phyloP scores from a whole-genome alignment of 1,284 basidiomycete species.

The Heterobasidion irregulare region DNA sequence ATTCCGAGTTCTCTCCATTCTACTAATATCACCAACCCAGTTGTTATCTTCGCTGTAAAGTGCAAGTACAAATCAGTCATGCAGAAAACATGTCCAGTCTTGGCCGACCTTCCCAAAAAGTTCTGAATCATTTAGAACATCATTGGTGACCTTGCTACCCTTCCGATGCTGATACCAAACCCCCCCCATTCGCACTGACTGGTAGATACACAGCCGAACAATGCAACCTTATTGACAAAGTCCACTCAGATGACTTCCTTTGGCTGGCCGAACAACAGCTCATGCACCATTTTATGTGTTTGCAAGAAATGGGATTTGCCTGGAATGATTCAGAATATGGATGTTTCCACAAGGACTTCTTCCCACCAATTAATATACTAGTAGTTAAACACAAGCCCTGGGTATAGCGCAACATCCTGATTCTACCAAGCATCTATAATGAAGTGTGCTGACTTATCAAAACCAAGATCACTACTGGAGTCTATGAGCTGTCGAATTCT shows the following conservation, averaged over 20 bases:
- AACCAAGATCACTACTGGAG: neutral
- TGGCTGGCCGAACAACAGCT: too few species aligned
- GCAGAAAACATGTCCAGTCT: neutral
- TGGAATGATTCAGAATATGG: neutral
- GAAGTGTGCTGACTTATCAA: neutral
- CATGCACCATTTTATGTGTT: neutral
- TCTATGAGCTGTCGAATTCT: neutral
- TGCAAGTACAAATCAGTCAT: neutral
- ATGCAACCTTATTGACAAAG: neutral
- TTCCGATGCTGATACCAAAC: neutral
- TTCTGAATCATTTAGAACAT: neutral
- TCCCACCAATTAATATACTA: neutral
- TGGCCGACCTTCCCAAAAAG: neutral
- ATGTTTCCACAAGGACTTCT: neutral
- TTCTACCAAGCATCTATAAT: neutral
- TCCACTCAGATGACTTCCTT: constrained; percentile 5
- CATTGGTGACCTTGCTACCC: neutral
- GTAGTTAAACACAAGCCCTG: neutral
- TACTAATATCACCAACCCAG: neutral
- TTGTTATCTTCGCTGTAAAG: neutral
- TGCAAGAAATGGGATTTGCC: neutral
- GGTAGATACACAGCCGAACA: neutral
- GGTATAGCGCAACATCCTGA: neutral
- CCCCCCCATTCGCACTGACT: neutral
- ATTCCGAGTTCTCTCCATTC: neutral